Base-by-base conservation (phyloP, 352 stramenopile species). In the Phytophthora lateralis region DNA sequence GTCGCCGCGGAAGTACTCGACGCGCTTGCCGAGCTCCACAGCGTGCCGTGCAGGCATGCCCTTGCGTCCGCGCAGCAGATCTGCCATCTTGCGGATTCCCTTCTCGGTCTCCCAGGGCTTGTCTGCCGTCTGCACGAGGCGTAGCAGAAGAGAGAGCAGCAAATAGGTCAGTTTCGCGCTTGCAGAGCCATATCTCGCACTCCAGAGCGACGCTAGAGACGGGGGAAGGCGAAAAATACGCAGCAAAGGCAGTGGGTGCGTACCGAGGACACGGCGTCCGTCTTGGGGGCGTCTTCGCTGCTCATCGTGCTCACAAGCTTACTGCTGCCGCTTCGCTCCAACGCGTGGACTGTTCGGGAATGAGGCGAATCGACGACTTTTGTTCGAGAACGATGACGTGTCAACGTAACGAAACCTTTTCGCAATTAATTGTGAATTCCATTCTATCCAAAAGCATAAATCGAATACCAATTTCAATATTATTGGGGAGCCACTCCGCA, bases 1-100 rank as follows among this genome's bases (percentile, higher is more conserved):
- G 65, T 97, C 89, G 30, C 89, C 90, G 41, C 89, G 89, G 59
- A 97, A 97, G 71, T 95, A 97, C 68, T 97, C 90, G 20, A 97
- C 90, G 48, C 90, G 89, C 78, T 97, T 97, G 57, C 90, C 90
- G 10, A 96, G 76, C 60, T 97, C 89, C 48, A 97, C 90, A 26
- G 89, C 90, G 48, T 96, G 88, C 50, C 90, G 89, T 34, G 94
- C 85, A 6, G 85, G 81, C 83, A 97, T 94, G 32, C 88, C 88
- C 69, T 93, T 94, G 62, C 84, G 84, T 37, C 88, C 88, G 21
- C 88, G 85, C 54, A 93, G 70, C 43, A 95, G 62, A 43, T 96
- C 88, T 3, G 83, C 88, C 80, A 96, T 92, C 67, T 89, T 90
- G 64, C 88, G 88, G 30, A 76, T 56, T 26, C 85, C 85, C 30